Evolutionary conservation across 306 rosid species (phyloP), one percentile per base, ranked within the genome.

Genomic region (Vigna mungo): DNA sequence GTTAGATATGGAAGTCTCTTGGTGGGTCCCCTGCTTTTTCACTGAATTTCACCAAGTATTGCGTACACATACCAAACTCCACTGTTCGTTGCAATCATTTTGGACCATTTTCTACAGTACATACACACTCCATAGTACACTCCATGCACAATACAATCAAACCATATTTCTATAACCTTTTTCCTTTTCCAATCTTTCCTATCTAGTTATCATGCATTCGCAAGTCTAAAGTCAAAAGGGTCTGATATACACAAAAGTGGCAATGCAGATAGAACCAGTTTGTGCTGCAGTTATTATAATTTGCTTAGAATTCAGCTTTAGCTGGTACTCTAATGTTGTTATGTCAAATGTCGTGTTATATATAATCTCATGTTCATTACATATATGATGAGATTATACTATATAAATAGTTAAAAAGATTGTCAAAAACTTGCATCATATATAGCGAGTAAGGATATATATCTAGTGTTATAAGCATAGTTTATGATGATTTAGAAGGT

Each of bases 21-120:
- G 71, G 16, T 18, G 37, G 71, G 21, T 18, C 62, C 72, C 7
- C 37, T 20, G 18, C 12, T 10, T 37, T 17, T 34, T 52, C 47
- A 52, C 64, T 17, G 4, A 75, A 62, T 75, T 41, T 9, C 44
- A 65, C 36, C 55, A 64, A 41, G 52, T 54, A 51, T 63, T 1
- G 48, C 15, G 15, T 62, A 75, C 62, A 62, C 36, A 32, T 15
- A 18, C 46, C 39, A 63, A 3, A 20, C 16, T 14, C 18, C 21
- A 74, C 10, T 43, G 4, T 5, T 43, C n/a, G 23, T 23, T 55
- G 27, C 56, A 30, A 32, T n/a, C 32, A 44, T 44, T 74, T 18
- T 2, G 34, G 32, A 48, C 60, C 60, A 61, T 46, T 46, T 17
- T 4, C 15, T n/a, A 56, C 55, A 12, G 12, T 68, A 30, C 37